Evolutionary conservation across 2,329 filamentous ascomycete species (phyloP).

Genomic region (Didymella pomorum): DNA sequence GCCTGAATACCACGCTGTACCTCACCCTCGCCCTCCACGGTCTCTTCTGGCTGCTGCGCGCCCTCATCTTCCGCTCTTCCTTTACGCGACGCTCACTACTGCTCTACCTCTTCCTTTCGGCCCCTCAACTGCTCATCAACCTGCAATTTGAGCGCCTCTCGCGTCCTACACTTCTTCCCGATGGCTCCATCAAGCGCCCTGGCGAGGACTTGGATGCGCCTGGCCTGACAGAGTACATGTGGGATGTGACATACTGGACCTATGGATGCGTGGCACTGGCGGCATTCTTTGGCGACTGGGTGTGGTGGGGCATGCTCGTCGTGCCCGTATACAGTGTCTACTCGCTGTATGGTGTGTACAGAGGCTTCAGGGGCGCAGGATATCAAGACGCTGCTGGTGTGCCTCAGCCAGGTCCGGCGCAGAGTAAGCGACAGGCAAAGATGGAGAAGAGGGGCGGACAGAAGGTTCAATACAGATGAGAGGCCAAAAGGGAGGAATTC

Average conservation of each 20-base stretch:
- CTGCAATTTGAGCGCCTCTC: slow-evolving; percentile 85
- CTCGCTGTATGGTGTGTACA: slow-evolving; percentile 57
- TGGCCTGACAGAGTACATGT: slow-evolving; percentile 97
- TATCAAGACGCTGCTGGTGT: slow-evolving; percentile 53
- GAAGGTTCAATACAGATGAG: slow-evolving; percentile 57
- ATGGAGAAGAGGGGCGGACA: slow-evolving; percentile 62
- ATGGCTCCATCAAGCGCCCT: slow-evolving; percentile 70
- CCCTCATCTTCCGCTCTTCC: slow-evolving; percentile 68
- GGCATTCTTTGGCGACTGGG: slow-evolving; percentile 81
- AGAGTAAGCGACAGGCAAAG: slow-evolving; percentile 60
- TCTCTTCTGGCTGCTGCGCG: slow-evolving; percentile 76
- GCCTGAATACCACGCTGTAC: slow-evolving; percentile 83
- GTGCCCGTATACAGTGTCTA: slow-evolving; percentile 59
- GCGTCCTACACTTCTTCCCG: slow-evolving; percentile 74
- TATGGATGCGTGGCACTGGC: slow-evolving; percentile 80
- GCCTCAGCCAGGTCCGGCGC: slow-evolving; percentile 38
- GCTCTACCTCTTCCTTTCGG: slow-evolving; percentile 75
- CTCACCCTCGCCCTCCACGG: slow-evolving; percentile 75
- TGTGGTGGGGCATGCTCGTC: slow-evolving; percentile 68
- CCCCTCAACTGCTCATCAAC: slow-evolving; percentile 80
- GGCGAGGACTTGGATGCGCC: slow-evolving; percentile 89
- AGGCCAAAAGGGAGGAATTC: too few species aligned
- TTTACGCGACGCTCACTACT: slow-evolving; percentile 62
- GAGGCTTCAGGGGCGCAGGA: slow-evolving; percentile 52
- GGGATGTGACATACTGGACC: slow-evolving; percentile 94